phyloP scores from a whole-genome alignment of 768 basidiomycete genomes.

The Suillus ampliporus region DNA sequence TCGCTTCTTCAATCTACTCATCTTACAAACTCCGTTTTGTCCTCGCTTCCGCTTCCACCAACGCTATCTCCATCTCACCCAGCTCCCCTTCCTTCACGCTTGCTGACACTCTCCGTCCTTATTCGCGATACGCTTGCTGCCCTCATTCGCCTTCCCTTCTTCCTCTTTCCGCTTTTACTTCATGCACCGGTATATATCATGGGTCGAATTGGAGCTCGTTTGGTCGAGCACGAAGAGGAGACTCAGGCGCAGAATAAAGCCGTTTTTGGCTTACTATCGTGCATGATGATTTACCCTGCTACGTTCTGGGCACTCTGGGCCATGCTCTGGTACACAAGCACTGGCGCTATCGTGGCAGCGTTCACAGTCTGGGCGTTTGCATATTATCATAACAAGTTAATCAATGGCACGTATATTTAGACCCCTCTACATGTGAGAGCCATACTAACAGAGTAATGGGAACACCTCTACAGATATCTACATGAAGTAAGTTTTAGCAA shows the following conservation, averaged over 20 bases:
- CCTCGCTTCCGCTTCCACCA: conserved; percentile 82
- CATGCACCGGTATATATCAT: conserved; percentile 88
- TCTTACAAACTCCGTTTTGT: conserved; percentile 85
- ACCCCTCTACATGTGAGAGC: not conserved
- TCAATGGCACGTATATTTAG: conserved; percentile 68
- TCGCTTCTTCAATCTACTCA: conserved; percentile 82
- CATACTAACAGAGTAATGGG: not conserved
- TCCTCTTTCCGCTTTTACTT: conserved; percentile 82
- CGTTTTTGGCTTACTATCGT: conserved; percentile 79
- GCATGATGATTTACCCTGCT: conserved; percentile 79
- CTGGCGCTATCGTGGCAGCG: conserved; percentile 76
- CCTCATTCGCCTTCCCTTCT: conserved; percentile 83
- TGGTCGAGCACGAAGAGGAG: conserved; percentile 89
- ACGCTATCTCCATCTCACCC: conserved; percentile 79
- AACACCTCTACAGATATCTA: conserved; percentile 61
- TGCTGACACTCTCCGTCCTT: conserved; percentile 79
- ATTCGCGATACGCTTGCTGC: conserved; percentile 77
- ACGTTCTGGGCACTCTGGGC: conserved; percentile 89
- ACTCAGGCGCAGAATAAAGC: conserved; percentile 98
- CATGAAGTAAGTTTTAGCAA: conserved; percentile 60
- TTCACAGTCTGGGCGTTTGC: conserved; percentile 77
- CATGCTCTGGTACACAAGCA: conserved; percentile 72
- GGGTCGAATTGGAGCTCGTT: conserved; percentile 71
- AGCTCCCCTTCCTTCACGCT: conserved; percentile 78
- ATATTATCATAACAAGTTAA: conserved; percentile 83